Evolutionary conservation across 2,329 filamentous ascomycete species (phyloP), one percentile per base, ranked within the genome.

Genomic region (Geosmithia putterillii): DNA sequence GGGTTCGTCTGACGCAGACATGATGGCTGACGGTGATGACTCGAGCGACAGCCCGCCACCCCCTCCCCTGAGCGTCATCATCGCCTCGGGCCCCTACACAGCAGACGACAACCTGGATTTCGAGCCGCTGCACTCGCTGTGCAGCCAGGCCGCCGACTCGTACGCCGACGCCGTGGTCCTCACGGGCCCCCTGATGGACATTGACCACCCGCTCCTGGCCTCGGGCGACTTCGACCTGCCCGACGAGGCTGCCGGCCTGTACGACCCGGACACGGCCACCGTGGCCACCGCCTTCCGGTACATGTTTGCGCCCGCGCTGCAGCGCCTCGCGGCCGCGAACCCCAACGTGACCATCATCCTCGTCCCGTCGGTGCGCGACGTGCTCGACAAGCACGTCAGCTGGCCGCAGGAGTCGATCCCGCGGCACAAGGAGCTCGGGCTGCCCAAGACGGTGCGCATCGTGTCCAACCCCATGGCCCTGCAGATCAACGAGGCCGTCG

Each of bases 401-500:
- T 96, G 86, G 80, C 87, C 89, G 0, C 71, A 74, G 51, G 74
- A 78, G 47, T 59, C 64, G 22, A 76, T 95, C 36, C 60, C 69
- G 1, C 69, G 71, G 49, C 28, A 32, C 28, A 84, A 80, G 53
- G 83, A 89, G 17, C 73, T 94, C 7, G 86, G 84, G 4, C 71
- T 96, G 5, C 83, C 83, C 10, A 90, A 86, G 57, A 72, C 81
- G 45, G 83, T 75, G 10, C 79, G 76, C 44, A 76, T 94, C 52
- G 77, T 95, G 15, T 86, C 88, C 2, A 96, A 96, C 57, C 92
- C 92, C 1, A 90, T 94, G 71, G 87, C 85, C 8, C 63, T 96
- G 3, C 86, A 79, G 6, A 70, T 96, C 50, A 98, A 98, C 62
- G 92, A 96, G 62, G 74, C 82, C 38, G 73, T 90, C 2, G 64